Percentiles rank a stretch among this genome's conserved stretches.
These are phyloP conservation scores for Trichoderma endophyticum DNA, from an alignment of 2,329 filamentous ascomycete species.

Conservation along the genomic window DNA sequence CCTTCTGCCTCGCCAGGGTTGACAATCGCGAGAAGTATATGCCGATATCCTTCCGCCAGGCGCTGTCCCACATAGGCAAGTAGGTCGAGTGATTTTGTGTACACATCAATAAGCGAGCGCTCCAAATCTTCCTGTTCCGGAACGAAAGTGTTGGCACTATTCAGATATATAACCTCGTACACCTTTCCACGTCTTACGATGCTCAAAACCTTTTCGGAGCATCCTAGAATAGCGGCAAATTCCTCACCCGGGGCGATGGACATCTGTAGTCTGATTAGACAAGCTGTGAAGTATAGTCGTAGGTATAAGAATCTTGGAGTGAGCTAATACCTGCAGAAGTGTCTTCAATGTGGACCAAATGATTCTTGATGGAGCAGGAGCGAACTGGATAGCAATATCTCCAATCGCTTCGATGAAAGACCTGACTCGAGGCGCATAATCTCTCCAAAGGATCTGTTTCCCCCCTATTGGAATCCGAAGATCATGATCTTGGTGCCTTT, in stretches of 20 bases:
- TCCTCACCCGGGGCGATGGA: background rate
- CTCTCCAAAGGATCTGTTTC: background rate
- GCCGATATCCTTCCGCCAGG: background rate
- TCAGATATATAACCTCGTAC: background rate
- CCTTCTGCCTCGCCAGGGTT: background rate
- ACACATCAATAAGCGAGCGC: background rate
- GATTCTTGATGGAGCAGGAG: background rate
- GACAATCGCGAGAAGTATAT: background rate
- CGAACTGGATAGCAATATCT: background rate
- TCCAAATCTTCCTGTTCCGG: background rate
- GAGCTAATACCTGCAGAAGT: background rate
- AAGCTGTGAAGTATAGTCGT: rapidly evolving
- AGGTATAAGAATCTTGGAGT: background rate
- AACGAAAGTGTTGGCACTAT: background rate
- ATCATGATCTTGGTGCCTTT: background rate
- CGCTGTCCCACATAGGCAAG: background rate
- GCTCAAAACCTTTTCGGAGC: background rate
- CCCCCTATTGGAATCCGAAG: background rate
- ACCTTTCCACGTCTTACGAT: background rate
- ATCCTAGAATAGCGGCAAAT: background rate
- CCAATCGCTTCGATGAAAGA: background rate
- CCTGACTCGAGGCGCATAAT: background rate
- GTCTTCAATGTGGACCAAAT: background rate
- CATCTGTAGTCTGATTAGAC: background rate
- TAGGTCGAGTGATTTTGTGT: background rate